A percentile compares a stretch with the other conserved stretches of the same genome.
These are phyloP conservation scores for Termitomyces sp. DNA, from an alignment of 768 basidiomycete species.

Conservation along the genomic window DNA sequence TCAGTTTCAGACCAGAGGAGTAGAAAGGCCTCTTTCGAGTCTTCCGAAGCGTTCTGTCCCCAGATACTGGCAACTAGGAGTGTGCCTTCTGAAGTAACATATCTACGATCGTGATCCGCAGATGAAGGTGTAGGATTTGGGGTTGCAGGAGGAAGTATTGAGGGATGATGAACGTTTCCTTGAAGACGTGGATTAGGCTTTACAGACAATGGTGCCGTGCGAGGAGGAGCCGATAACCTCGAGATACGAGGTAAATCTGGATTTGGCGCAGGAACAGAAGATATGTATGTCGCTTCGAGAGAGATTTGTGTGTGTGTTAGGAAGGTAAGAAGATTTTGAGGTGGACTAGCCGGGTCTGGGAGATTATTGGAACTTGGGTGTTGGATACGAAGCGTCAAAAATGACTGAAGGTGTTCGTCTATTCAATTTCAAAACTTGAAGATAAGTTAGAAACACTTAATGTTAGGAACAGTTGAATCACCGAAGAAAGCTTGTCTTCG, in stretches of 20 bases:
- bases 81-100: slow-evolving; percentile 76
- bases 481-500: slow-evolving; percentile 75
- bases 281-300: slow-evolving; percentile 79
- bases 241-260: slow-evolving; percentile 35
- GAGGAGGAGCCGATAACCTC: slow-evolving; percentile 47
- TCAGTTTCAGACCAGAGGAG: slow-evolving; percentile 64
- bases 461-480: slow-evolving; percentile 27
- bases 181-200: slow-evolving; percentile 31
- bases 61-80: slow-evolving; percentile 68
- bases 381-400: slow-evolving; percentile 54
- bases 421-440: slow-evolving; percentile 20
- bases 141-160: slow-evolving; percentile 77
- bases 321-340: slow-evolving; percentile 52
- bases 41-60: slow-evolving; percentile 54
- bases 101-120: slow-evolving; percentile 68
- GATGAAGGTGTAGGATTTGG: slow-evolving; percentile 82
- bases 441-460: slow-evolving; percentile 11
- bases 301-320: slow-evolving; percentile 72
- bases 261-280: slow-evolving; percentile 36
- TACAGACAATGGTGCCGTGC: slow-evolving; percentile 47
- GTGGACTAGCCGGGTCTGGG: slow-evolving; percentile 35
- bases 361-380: slow-evolving; percentile 44
- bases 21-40: slow-evolving; percentile 53
- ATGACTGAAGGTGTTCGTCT: slow-evolving; percentile 56
- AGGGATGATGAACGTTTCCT: slow-evolving; percentile 44